Conservation (phyloP, 2,329 filamentous ascomycete genomes). For the Colletotrichum theobromicola region DNA sequence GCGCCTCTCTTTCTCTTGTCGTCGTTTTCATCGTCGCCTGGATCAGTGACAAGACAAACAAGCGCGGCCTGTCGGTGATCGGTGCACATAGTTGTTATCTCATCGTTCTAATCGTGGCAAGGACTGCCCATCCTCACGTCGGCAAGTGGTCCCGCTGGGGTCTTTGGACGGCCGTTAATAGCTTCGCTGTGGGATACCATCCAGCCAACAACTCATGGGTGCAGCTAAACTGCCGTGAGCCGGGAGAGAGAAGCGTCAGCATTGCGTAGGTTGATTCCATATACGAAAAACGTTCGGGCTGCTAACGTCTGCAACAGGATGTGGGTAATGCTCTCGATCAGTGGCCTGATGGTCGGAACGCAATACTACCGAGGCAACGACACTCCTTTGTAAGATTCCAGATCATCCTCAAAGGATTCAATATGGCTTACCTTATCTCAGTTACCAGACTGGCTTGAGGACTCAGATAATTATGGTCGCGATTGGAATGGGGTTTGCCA, state of each 20-base stretch:
- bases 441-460: slow-evolving; percentile 47
- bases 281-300: neutral
- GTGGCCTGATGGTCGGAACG: slow-evolving; percentile 54
- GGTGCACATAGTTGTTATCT: slow-evolving; percentile 50
- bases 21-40: slow-evolving; percentile 54
- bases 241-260: slow-evolving; percentile 51
- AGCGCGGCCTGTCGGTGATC: slow-evolving; percentile 48
- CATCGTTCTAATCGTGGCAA: slow-evolving; percentile 43
- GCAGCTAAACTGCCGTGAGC: slow-evolving; percentile 53
- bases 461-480: slow-evolving; percentile 51
- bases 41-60: slow-evolving; percentile 50
- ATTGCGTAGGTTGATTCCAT: slow-evolving; percentile 43
- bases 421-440: neutral
- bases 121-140: slow-evolving; percentile 44
- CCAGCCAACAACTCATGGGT: slow-evolving; percentile 59
- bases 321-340: slow-evolving; percentile 56
- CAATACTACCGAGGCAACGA: slow-evolving; percentile 52
- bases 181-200: slow-evolving; percentile 57
- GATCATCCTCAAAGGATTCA: slow-evolving; percentile 10
- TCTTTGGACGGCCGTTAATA: slow-evolving; percentile 57
- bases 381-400: slow-evolving; percentile 39
- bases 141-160: slow-evolving; percentile 54
- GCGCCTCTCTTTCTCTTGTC: slow-evolving; percentile 46
- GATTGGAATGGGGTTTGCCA: slow-evolving; percentile 43
- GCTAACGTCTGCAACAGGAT: slow-evolving; percentile 26